A percentile compares a stretch with the other conserved stretches of the same genome.
These are phyloP conservation scores for Colletotrichum siamense DNA, from an alignment of 2,329 filamentous ascomycete species.

Conservation along the genomic window DNA sequence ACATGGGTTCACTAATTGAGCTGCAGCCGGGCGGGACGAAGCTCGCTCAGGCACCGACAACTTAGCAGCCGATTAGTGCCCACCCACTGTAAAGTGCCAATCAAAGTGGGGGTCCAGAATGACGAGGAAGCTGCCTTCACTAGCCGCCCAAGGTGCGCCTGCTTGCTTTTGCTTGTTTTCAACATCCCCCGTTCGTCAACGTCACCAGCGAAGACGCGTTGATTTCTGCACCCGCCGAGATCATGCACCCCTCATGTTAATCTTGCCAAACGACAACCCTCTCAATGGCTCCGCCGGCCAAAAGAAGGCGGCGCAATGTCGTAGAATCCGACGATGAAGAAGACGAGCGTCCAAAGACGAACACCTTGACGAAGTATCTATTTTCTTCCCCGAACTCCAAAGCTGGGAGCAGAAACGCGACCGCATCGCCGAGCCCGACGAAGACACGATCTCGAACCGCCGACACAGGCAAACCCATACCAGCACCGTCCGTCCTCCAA, in stretches of 20 bases:
- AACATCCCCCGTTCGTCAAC: not conserved
- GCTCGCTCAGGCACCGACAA: not conserved
- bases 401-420: constrained; percentile 33
- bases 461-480: not conserved
- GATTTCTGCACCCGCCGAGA: not conserved
- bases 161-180: not conserved
- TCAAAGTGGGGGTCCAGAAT: constrained; percentile 3
- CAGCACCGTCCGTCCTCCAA: constrained; percentile 26
- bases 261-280: not conserved
- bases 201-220: not conserved
- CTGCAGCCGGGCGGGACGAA: not conserved
- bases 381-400: constrained; percentile 56
- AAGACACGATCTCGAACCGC: constrained; percentile 29
- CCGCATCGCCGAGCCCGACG: constrained; percentile 46
- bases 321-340: constrained; percentile 57
- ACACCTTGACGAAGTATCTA: constrained; percentile 59
- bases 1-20: not conserved
- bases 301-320: constrained; percentile 64
- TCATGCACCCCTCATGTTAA: constrained; percentile 17
- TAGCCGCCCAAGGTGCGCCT: not conserved
- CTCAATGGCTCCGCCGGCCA: constrained; percentile 62
- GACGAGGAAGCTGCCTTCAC: constrained; percentile 15
- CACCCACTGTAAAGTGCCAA: not conserved
- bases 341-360: constrained; percentile 40
- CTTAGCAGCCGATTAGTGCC: constrained; percentile 4